These are phyloP conservation scores for Saccharomycopsis selenospora DNA, from an alignment of 805 yeast genomes.

Conservation along the genomic window DNA sequence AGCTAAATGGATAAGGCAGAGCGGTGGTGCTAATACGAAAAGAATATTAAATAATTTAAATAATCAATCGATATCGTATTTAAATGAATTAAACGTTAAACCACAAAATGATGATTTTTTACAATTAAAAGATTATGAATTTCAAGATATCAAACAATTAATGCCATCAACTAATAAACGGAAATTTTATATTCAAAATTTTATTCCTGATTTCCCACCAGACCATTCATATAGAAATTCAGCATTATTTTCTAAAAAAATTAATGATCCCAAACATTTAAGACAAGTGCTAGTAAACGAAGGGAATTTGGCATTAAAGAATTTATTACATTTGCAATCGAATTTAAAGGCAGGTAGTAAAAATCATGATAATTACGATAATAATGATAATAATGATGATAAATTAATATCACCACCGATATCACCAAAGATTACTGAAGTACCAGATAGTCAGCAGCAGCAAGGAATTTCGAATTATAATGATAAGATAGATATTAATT, in stretches of 20 bases:
- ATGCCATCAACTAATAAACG: slow-evolving; percentile 43
- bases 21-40: background rate
- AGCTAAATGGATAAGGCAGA: slow-evolving; percentile 5
- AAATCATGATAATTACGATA: slow-evolving; percentile 14
- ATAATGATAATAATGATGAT: slow-evolving; percentile 10
- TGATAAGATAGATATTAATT: slow-evolving; percentile 14
- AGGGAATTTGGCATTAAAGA: slow-evolving; percentile 66
- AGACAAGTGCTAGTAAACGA: slow-evolving; percentile 72
- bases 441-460: slow-evolving; percentile 3
- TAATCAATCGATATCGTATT: background rate
- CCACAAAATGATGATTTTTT: slow-evolving; percentile 8
- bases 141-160: slow-evolving; percentile 27
- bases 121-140: slow-evolving; percentile 13
- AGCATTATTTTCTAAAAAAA: slow-evolving; percentile 53
- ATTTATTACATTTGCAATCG: slow-evolving; percentile 37
- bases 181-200: slow-evolving; percentile 51
- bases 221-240: slow-evolving; percentile 85
- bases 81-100: slow-evolving; percentile 3
- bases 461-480: background rate
- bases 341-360: slow-evolving; percentile 17
- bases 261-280: slow-evolving; percentile 64
- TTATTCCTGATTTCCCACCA: slow-evolving; percentile 88
- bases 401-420: slow-evolving; percentile 16
- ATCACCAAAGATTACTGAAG: slow-evolving; percentile 9
- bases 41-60: slow-evolving; percentile 5